Base-by-base conservation (phyloP, 768 basidiomycete species). In the Chalciporus chontae region DNA sequence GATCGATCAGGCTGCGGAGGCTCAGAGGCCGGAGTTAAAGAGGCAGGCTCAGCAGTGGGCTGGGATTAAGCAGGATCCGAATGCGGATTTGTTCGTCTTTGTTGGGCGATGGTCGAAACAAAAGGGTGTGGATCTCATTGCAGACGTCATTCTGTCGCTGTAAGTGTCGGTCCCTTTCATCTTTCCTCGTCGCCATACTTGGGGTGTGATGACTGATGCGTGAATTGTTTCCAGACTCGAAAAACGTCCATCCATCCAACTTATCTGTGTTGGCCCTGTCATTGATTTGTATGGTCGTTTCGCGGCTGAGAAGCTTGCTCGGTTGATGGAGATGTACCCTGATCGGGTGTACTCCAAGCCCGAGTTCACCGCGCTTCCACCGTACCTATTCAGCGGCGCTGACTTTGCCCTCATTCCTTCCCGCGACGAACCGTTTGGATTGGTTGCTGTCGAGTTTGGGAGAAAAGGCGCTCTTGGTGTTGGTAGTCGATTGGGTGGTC, bases 81-180 rank as follows among this genome's bases (percentile, higher is more conserved):
- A 89, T 36, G 83, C 92, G 2, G 91, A 94, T 66, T 68, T 96
- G 41, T 95, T 96, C 64, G 94, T 96, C 54, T 95, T 96, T 69
- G 94, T 96, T 55, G 94, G 94, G 65, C 87, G 94, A 55, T 96
- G 94, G 94, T 96, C 94, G 5, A 96, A 95, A 69, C 94, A 96
- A 69, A 96, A 96, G 70, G 94, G 90, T 70, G 92, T 96, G n/a
- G 94, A 96, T 71, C 74, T 96, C 38, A 96, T 96, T 57, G 94
- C 94, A 8, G 94, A 96, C 69, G 85, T 96, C 54, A 90, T 96
- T 89, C 94, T 93, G 19, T 78, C 81, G 3, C 63, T 96, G 84
- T 90, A 63, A 60, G 88, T 78, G 11, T 8, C 13, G 3, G n/a
- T 18, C 4, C 0, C 32, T 15, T 19, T 0, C 27, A 9, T 19